Evolutionary conservation across 306 rosid genomes (phyloP), one percentile per base, ranked within the genome.

Genomic region (Sechiopsis laciniata): DNA sequence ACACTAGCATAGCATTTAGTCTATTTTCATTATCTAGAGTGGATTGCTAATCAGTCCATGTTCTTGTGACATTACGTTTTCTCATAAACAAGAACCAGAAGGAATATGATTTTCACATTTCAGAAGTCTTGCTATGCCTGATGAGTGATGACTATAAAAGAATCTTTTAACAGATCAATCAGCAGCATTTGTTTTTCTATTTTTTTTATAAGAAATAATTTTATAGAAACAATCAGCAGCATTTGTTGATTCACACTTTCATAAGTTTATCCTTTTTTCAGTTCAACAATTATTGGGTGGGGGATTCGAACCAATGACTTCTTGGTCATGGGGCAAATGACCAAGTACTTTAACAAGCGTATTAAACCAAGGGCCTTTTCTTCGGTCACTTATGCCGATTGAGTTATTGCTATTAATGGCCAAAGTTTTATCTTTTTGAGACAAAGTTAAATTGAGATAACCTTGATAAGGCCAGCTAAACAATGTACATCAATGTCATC

Each of bases 381-480:
- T n/a, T n/a, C n/a, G n/a, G n/a, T n/a, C 11, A 42, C 48, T 42
- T 42, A 42, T 42, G 48, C 48, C 48, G 11, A 12, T 42, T 42
- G 11, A 37, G 45, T 7, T 35, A 37, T 37, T 37, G 48, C 48
- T 42, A 8, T 7, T 42, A n/a, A n/a, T n/a, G 48, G 48, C 11
- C 21, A 48, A 2, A 12, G 57, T 22, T 50, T 7, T 8, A 22
- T 69, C 73, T 45, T 6, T 61, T 11, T 46, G 42, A 24, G 20
- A 21, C 21, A 21, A 6, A 48, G 35, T 21, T 69, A 48, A 69
- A 51, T 14, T 9, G 46, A 29, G 60, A 24, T 70, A 14, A 90
- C 96, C 96, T 93, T 93, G 78, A 90, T 93, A n/a, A 90, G 85
- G 70, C 96, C 97, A 7, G 96, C 97, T 79, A 93, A 78, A 78